A percentile compares a stretch with the other conserved stretches of the same genome.
phyloP scores from a whole-genome alignment of 805 yeast genomes.

The Candida odintsovae region DNA sequence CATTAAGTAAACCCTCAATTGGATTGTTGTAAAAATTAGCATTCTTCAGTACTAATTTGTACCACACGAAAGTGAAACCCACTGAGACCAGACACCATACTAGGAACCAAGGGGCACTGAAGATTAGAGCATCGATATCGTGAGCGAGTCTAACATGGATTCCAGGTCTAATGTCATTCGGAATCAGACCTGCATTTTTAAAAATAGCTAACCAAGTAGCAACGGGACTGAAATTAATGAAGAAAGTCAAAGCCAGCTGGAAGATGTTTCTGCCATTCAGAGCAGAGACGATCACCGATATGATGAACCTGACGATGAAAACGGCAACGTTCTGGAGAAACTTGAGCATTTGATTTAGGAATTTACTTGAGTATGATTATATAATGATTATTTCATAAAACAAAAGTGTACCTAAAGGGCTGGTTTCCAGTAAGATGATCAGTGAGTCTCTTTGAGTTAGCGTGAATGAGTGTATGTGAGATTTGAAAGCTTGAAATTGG shows the following conservation, averaged over 20 bases:
- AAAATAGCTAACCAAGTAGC: constrained; percentile 51
- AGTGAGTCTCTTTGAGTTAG: too few relatives aligned
- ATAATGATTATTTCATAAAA: too few relatives aligned
- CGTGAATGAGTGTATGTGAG: too few relatives aligned
- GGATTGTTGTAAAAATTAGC: constrained; percentile 27
- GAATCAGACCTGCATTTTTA: constrained; percentile 54
- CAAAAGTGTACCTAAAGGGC: too few relatives aligned
- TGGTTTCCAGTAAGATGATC: too few relatives aligned
- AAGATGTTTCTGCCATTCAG: constrained; percentile 33
- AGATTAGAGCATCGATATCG: constrained; percentile 36
- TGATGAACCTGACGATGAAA: constrained; percentile 1
- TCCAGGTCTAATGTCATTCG: constrained; percentile 46
- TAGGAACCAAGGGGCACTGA: constrained; percentile 19
- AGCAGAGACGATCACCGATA: constrained; percentile 5
- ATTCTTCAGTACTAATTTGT: constrained; percentile 19
- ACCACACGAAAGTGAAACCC: constrained; percentile 12
- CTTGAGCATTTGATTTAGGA: not conserved
- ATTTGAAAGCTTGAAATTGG: too few relatives aligned
- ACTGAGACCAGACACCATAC: constrained; percentile 14
- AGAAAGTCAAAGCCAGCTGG: constrained; percentile 37
- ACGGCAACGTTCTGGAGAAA: not conserved
- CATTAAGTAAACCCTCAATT: constrained; percentile 11
- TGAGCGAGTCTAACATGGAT: constrained; percentile 44
- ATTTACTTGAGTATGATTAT: too few relatives aligned
- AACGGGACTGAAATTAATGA: constrained; percentile 46